Evolutionary conservation across 2,329 filamentous ascomycete species (phyloP).

Genomic region (Phymatotrichopsis omnivora): DNA sequence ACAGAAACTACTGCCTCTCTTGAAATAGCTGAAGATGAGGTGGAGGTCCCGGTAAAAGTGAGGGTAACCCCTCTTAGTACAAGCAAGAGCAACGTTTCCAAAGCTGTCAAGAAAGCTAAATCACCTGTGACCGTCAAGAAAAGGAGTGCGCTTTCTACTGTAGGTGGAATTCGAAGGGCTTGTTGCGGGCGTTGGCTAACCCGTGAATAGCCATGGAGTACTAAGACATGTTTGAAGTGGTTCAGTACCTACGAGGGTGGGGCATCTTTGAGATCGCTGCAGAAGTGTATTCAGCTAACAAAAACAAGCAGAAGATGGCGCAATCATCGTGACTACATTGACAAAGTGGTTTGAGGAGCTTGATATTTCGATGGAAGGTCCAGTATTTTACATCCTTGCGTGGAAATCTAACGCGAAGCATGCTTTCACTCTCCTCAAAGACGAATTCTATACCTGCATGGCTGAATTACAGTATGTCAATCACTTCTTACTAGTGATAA

Average conservation of each 20-base stretch:
- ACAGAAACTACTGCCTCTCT: neutral
- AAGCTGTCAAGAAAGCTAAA: constrained; percentile 11
- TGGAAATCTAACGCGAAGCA: constrained; percentile 22
- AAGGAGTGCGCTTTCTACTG: neutral
- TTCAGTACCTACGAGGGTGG: constrained; percentile 16
- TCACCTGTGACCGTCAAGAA: constrained; percentile 2
- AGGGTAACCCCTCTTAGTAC: constrained; percentile 5
- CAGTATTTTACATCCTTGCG: constrained; percentile 23
- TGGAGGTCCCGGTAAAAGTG: constrained; percentile 2
- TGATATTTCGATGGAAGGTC: constrained; percentile 17
- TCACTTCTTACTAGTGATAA: neutral
- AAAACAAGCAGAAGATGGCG: neutral
- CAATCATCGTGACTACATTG: neutral
- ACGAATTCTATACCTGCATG: constrained; percentile 24
- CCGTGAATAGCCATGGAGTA: constrained; percentile 11
- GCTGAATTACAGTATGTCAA: constrained; percentile 10
- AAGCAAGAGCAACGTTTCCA: constrained; percentile 1
- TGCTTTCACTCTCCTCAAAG: constrained; percentile 17
- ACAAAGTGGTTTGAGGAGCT: constrained; percentile 22
- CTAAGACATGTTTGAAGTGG: constrained; percentile 15
- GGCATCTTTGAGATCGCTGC: too few species aligned
- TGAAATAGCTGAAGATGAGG: too few species aligned
- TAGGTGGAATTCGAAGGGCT: neutral
- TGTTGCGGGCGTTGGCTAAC: constrained; percentile 2
- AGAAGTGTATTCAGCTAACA: too few species aligned